Base-by-base conservation (phyloP, 495 filamentous ascomycete species). In the Penicillium chermesinum region DNA sequence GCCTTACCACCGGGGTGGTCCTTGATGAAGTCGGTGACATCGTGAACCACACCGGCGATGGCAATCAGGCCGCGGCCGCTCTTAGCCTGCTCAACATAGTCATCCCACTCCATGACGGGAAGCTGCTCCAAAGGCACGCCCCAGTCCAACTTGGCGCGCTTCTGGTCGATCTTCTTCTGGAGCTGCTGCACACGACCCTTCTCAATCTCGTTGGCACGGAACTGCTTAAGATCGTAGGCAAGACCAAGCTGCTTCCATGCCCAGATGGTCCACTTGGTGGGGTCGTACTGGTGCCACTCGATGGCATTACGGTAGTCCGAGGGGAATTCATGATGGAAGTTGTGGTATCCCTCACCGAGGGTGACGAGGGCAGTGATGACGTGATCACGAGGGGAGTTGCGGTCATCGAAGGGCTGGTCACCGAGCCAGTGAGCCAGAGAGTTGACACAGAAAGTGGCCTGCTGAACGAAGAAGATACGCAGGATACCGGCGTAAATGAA, bases 261-360 rank as follows among this genome's bases (percentile, higher is more conserved):
- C 87, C 87, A 94, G 79, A 98, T 98, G 66, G 71, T 78, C 91
- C 91, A 96, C 78, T 98, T 98, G 68, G 93, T 98, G 16, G 93
- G 93, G 71, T 98, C 93, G 62, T 98, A 98, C 76, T 98, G 93
- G 76, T 86, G 87, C 89, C 90, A 96, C 63, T 96, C 77, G 54
- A 98, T 94, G 43, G 91, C 93, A 69, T 98, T 98, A 65, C 93
- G 89, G 85, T 96, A 96, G 69, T 98, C 93, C 12, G 88, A 94
- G 44, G 93, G 93, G 75, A 98, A 98, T 65, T 98, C 93, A 79
- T 98, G 93, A 77, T 98, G 93, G 83, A 98, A 98, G 77, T 95
- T 96, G 80, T 97, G 91, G 76, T 98, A 98, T 42, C 93, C 93
- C 69, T 98, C 93, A 41, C 93, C 93, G 21, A 98, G 88, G 38